Percentiles rank a stretch among this genome's conserved stretches.
Conservation (phyloP, 768 basidiomycete genomes). For the Chiua virens region DNA sequence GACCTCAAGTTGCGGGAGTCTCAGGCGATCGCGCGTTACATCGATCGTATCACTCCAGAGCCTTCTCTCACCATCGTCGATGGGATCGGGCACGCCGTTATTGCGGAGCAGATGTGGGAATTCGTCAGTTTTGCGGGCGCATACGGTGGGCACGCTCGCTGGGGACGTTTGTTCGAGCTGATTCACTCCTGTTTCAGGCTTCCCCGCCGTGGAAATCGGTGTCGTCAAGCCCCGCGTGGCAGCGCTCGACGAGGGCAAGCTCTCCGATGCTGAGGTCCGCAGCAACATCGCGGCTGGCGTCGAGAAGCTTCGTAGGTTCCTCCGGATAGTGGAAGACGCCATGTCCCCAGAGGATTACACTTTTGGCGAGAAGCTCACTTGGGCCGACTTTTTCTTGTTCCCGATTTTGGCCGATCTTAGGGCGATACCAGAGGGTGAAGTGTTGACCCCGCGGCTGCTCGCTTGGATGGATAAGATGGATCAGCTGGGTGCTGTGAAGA, state of each 20-base stretch:
- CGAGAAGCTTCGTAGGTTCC: slow-evolving; percentile 14
- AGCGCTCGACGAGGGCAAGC: slow-evolving; percentile 22
- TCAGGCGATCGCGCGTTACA: slow-evolving; percentile 28
- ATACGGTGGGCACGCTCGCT: slow-evolving; percentile 14
- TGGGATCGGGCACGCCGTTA: slow-evolving; percentile 20
- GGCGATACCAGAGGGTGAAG: slow-evolving; percentile 26
- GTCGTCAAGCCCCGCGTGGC: slow-evolving; percentile 35
- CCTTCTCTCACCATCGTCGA: slow-evolving; percentile 21
- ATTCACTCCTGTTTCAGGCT: slow-evolving; percentile 26
- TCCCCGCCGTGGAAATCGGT: slow-evolving; percentile 29
- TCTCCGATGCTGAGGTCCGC: slow-evolving; percentile 24
- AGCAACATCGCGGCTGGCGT: slow-evolving; percentile 17
- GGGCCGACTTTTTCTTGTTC: slow-evolving; percentile 36
- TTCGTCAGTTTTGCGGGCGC: slow-evolving; percentile 27
- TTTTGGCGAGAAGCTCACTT: slow-evolving; percentile 27
- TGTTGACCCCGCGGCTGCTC: slow-evolving; percentile 23
- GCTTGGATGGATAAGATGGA: slow-evolving; percentile 29
- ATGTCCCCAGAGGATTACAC: slow-evolving; percentile 30
- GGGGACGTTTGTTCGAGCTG: too few relatives aligned
- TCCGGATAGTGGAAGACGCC: slow-evolving; percentile 14
- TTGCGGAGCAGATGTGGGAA: slow-evolving; percentile 35
- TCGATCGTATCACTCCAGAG: slow-evolving; percentile 31
- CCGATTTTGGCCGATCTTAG: slow-evolving; percentile 31
- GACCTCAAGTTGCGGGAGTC: slow-evolving; percentile 30
- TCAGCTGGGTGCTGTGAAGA: slow-evolving; percentile 23